Conservation (phyloP, 345 rosid genomes). For the Lepidium aucheri region DNA sequence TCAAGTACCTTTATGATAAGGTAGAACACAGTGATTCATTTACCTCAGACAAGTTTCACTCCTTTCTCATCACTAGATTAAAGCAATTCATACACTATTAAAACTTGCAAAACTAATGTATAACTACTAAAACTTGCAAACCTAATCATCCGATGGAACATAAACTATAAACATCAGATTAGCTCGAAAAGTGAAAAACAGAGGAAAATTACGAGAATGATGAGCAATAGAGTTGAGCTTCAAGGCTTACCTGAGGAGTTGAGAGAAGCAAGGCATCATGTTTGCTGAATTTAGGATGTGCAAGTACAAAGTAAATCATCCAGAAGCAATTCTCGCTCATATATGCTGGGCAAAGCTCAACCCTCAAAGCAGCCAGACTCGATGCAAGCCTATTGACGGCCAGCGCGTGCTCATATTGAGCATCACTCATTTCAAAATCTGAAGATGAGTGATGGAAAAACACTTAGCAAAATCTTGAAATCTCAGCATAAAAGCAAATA, state of each 20-base stretch:
- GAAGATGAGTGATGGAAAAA: background rate
- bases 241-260: slow-evolving; percentile 62
- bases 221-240: background rate
- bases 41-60: background rate
- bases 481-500: background rate
- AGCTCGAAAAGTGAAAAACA: background rate
- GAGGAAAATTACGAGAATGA: background rate
- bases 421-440: slow-evolving; percentile 84
- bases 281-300: slow-evolving; percentile 80
- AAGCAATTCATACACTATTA: background rate
- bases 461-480: background rate
- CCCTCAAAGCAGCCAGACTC: slow-evolving; percentile 66
- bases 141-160: background rate
- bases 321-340: slow-evolving; percentile 90
- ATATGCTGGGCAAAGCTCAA: slow-evolving; percentile 85
- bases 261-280: slow-evolving; percentile 71
- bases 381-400: slow-evolving; percentile 69
- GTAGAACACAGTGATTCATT: background rate
- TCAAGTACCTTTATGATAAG: slow-evolving; percentile 46
- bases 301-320: slow-evolving; percentile 95
- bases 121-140: background rate
- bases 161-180: background rate
- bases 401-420: slow-evolving; percentile 71
- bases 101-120: background rate
- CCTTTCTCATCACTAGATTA: background rate